Evolutionary conservation across 2,329 filamentous ascomycete genomes (phyloP).

Genomic region (Nothopassalora personata): DNA sequence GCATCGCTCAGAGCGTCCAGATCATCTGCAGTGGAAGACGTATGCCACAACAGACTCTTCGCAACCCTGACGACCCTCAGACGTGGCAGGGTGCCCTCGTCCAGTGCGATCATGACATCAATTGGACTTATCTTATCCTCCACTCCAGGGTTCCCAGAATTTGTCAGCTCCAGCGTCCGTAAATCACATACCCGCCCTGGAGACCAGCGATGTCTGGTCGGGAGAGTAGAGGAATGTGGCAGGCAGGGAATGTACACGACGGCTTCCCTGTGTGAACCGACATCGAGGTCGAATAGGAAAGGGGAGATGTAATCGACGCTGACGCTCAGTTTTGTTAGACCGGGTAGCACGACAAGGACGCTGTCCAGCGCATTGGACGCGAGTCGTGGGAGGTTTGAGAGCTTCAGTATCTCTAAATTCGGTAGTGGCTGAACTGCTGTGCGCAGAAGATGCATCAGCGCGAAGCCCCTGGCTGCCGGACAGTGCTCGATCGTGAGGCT

Average conservation of each 20-base stretch:
- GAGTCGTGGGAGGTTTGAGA: conserved; percentile 39
- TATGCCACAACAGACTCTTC: conserved; percentile 37
- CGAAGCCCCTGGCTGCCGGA: conserved; percentile 34
- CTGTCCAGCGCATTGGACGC: conserved; percentile 37
- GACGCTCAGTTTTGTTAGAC: conserved; percentile 38
- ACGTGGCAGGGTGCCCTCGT: conserved; percentile 37
- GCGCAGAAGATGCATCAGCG: conserved; percentile 36
- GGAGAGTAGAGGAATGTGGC: background rate
- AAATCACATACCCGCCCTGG: conserved; percentile 30
- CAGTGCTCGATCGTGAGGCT: conserved; percentile 42
- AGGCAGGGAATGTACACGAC: background rate
- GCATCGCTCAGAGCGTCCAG: conserved; percentile 37
- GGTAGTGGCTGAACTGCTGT: conserved; percentile 26
- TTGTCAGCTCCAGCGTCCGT: conserved; percentile 37
- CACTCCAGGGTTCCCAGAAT: conserved; percentile 34
- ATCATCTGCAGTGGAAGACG: conserved; percentile 31
- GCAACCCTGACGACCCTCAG: conserved; percentile 37
- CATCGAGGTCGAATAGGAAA: conserved; percentile 33
- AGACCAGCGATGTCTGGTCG: conserved; percentile 12
- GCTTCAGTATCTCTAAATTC: conserved; percentile 34
- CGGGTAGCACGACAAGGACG: conserved; percentile 38
- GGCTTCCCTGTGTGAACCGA: conserved; percentile 4
- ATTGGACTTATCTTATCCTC: conserved; percentile 37
- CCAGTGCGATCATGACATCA: conserved; percentile 39
- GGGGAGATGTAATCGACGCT: conserved; percentile 45